Base-by-base conservation (phyloP, 73 alveolate genomes). In the Blepharisma japonicum region DNA sequence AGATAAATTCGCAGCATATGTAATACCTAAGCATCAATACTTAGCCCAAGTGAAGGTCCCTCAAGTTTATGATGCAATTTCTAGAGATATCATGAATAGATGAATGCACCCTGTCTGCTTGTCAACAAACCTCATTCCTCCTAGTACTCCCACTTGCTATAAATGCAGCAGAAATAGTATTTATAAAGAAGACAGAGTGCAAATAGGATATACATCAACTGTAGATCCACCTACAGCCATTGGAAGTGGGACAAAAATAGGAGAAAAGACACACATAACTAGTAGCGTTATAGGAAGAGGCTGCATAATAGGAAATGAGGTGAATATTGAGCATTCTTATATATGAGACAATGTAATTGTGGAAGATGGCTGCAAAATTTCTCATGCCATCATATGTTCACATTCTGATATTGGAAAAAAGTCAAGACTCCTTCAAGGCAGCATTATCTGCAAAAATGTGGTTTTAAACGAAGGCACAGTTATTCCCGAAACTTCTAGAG, bases 101-200 rank as follows among this genome's bases (percentile, higher is more conserved):
- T 61, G 74, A 39, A n/a, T 61, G 14, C 47, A 61, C 74, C 74
- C 74, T 3, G 23, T 61, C 14, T 61, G 74, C 46, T 25, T 61
- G 11, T n/a, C 14, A 8, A 39, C 74, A 9, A 61, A 61, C 47
- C 46, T 61, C 0, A 14, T 61, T 25, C 74, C 74, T 18, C 74
- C 74, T 9, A 14, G 48, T 2, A 61, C 74, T n/a, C 74, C 74
- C 39, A 14, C 74, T 8, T 14, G 47, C 23, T 61, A 61, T 61
- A 61, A n/a, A n/a, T 61, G 47, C 3, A 20, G 50, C 14, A n/a
- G 74, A 2, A 61, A 61, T 25, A 61, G 23, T 39, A 14, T 61
- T 8, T 61, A 61, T 25, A 61, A 61, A 61, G 74, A 61, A 61
- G 18, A n/a, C 2, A 25, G 4, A 18, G 74, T 61, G 2, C 74